Evolutionary conservation across 2,329 filamentous ascomycete species (phyloP), one percentile per base, ranked within the genome.

Genomic region (Thermothelomyces thermophilus): DNA sequence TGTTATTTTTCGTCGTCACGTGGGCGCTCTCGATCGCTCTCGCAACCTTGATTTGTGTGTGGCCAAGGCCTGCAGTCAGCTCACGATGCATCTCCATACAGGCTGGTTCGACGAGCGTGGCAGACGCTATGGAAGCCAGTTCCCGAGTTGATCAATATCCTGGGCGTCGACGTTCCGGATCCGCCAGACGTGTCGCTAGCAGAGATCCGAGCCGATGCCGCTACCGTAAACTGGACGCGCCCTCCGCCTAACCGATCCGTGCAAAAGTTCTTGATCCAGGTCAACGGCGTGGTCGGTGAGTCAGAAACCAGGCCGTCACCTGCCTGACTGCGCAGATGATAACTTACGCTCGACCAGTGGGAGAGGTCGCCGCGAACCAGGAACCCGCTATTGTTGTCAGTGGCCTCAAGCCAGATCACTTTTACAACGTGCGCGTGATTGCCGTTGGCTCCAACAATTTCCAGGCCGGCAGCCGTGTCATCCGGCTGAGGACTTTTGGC

Each of bases 341-440:
- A 46, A 52, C 44, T 48, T n/a, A n/a, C n/a, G n/a, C 56, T 16
- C 63, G 3, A 28, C 34, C 39, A 89, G 87, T 96, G 57, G 93
- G 90, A 60, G 88, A 95, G 63, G 88, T 90, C 39, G 83, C 64
- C n/a, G 65, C 81, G 56, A 82, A 83, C 60, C 79, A 82, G 58
- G 89, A 95, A 65, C 89, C 86, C 0, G 87, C 89, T n/a, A 90
- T 96, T 46, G 90, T 87, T 40, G 90, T 98, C 48, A 90, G 86
- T 28, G 89, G 90, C 34, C 75, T 98, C 7, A 84, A 86, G 60
- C 90, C 93, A 0, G 83, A 86, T 57, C 87, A 87, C 61, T 94
- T 90, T 62, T 97, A 97, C 70, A 94, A 95, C 57, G 84, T 98
- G 24, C 85, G 91, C 53, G 88, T 97, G 47, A 87, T 96, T 58